phyloP scores from a whole-genome alignment of 2,329 filamentous ascomycete genomes.

The Penicillium concentricum region DNA sequence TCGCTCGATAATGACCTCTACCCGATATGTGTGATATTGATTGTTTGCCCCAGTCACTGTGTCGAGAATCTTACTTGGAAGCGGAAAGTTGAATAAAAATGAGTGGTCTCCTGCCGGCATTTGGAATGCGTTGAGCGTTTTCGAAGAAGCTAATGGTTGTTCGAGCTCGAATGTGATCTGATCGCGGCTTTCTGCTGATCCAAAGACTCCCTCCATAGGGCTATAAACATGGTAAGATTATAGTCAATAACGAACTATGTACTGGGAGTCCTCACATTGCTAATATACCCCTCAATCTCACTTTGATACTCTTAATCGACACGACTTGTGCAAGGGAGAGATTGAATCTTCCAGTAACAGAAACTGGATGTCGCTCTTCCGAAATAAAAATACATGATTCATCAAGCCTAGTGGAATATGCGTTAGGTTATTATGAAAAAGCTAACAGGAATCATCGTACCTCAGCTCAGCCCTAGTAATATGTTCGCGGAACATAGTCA shows the following conservation, averaged over 20 bases:
- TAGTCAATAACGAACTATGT: not conserved
- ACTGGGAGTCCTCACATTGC: conserved; percentile 11
- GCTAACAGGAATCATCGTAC: not conserved
- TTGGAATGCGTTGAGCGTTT: conserved; percentile 15
- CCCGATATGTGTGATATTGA: conserved; percentile 19
- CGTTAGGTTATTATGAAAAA: not conserved
- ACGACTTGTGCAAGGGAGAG: conserved; percentile 6
- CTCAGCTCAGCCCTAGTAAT: not conserved
- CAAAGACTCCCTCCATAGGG: not conserved
- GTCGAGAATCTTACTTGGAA: conserved; percentile 9
- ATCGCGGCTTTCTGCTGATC: conserved; percentile 7
- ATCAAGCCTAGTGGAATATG: conserved; percentile 10
- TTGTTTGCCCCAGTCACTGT: conserved; percentile 12
- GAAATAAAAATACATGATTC: conserved; percentile 19
- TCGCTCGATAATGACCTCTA: conserved; percentile 16
- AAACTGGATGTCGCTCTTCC: not conserved
- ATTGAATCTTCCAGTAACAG: conserved; percentile 12
- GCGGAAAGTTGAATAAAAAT: conserved; percentile 20
- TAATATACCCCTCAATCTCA: conserved; percentile 14
- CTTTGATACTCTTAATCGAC: conserved; percentile 15
- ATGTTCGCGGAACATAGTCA: conserved; percentile 4
- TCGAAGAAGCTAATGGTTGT: conserved; percentile 16
- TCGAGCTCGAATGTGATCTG: conserved; percentile 13
- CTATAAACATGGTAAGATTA: not conserved
- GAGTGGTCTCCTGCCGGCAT: conserved; percentile 19